Conservation (phyloP, 2,329 filamentous ascomycete species). For the Neofusicoccum cordaticola region DNA sequence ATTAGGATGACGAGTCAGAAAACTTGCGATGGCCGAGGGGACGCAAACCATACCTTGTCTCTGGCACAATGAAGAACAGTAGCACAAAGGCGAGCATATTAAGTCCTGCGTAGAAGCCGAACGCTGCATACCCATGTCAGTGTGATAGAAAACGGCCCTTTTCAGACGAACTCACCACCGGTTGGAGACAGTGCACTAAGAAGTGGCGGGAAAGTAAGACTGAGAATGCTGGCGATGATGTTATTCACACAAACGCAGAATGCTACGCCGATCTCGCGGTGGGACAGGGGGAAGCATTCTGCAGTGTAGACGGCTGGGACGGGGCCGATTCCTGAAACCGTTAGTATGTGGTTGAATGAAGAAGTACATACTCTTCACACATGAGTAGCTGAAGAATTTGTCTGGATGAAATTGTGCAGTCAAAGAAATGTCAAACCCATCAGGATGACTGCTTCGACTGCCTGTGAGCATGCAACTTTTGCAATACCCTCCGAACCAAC, state of each 20-base stretch:
- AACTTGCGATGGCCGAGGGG: constrained; percentile 52
- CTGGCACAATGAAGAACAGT: constrained; percentile 59
- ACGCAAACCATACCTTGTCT: constrained; percentile 29
- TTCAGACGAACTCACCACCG: constrained; percentile 26
- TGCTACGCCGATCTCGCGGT: constrained; percentile 69
- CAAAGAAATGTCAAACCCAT: too few relatives aligned
- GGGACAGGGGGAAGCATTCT: constrained; percentile 68
- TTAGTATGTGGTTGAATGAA: too few relatives aligned
- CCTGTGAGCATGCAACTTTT: too few relatives aligned
- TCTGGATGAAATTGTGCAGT: too few relatives aligned
- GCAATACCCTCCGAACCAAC: too few relatives aligned
- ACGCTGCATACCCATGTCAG: constrained; percentile 36
- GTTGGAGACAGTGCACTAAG: constrained; percentile 49
- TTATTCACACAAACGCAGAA: constrained; percentile 66
- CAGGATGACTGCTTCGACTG: too few relatives aligned
- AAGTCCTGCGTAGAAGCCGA: constrained; percentile 60
- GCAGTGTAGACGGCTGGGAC: constrained; percentile 68
- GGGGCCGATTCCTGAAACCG: constrained; percentile 42
- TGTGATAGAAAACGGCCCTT: too few relatives aligned
- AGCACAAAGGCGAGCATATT: constrained; percentile 60
- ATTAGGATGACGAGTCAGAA: constrained; percentile 53
- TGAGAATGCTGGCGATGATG: constrained; percentile 56
- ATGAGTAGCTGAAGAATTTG: too few relatives aligned
- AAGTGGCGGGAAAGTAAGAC: constrained; percentile 62
- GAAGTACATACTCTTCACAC: neutral